Evolutionary conservation across 2,329 filamentous ascomycete genomes (phyloP), one percentile per base, ranked within the genome.

Genomic region (Colletotrichum tanaceti): DNA sequence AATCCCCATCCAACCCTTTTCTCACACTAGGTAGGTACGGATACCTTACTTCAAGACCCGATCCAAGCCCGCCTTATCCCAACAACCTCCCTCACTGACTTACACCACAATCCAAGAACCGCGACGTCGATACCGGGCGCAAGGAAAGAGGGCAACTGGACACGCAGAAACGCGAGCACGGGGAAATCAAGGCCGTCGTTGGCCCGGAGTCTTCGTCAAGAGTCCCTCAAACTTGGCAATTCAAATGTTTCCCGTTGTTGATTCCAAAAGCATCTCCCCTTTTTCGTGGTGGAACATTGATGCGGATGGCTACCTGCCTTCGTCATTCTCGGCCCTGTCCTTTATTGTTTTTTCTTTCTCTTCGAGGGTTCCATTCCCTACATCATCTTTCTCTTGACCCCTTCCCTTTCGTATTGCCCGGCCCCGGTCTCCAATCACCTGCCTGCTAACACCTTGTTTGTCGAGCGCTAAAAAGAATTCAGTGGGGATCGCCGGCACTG

Each of bases 401-500:
- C 49, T 44, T 63, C 58, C 65, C 43, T 47, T 71, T 71, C 69
- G 69, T 70, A 71, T 71, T 70, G 55, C 68, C 68, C 61, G 60
- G 65, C 55, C 62, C 44, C 54, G 41, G 53, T 59, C 57, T 52
- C 66, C 66, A 47, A 63, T 50, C 35, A 49, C 43, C 57, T 65
- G 55, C 55, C 50, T 60, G 55, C 66, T 47, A 63, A 57, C 60
- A 70, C 66, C 69, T 39, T 70, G 69, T 62, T 71, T 63, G 50
- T 60, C 57, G 41, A 65, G 63, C 69, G 66, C 69, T 70, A 71
- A 52, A 66, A 66, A 57, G 50, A 61, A 59, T 55, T 20, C 44
- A 65, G 69, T 52, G 66, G 69, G 13, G 66, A 70, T 70, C 69
- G 66, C 53, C 69, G 69, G 61, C 69, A 71, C 39, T 69, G 63